Evolutionary conservation across 2,329 filamentous ascomycete species (phyloP).

Genomic region (Botrytis byssoidea): DNA sequence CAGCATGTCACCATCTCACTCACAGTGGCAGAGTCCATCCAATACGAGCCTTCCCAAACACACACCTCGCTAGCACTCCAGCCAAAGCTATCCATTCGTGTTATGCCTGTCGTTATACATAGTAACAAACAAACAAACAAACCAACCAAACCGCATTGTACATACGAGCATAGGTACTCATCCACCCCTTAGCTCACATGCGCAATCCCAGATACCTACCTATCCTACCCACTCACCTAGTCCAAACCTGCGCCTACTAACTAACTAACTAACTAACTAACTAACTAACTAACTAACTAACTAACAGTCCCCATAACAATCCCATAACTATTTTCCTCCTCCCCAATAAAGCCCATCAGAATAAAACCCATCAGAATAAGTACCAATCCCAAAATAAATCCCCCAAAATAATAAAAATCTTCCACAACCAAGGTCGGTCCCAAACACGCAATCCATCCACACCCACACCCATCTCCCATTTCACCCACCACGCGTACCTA

Average conservation of each 20-base stretch:
- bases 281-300: too few species aligned
- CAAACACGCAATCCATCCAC: slow-evolving; percentile 6
- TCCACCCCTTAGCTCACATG: background rate
- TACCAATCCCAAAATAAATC: too few species aligned
- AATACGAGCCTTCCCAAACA: background rate
- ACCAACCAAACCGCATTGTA: background rate
- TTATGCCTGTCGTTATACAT: background rate
- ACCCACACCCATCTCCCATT: too few species aligned
- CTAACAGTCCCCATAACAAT: too few species aligned
- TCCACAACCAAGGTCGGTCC: background rate
- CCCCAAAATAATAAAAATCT: background rate
- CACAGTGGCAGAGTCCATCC: background rate
- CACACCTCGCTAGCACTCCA: background rate
- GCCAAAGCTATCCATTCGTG: background rate
- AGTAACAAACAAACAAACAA: background rate
- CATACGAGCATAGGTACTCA: too few species aligned
- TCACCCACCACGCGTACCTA: background rate
- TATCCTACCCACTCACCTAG: background rate
- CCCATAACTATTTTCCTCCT: background rate
- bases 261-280: too few species aligned
- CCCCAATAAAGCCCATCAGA: background rate
- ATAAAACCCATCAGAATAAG: too few species aligned
- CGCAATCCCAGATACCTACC: background rate
- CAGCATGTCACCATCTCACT: background rate
- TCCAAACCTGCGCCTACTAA: background rate